Evolutionary conservation across 2,329 filamentous ascomycete genomes (phyloP).

Genomic region (Zasmidium angulare): DNA sequence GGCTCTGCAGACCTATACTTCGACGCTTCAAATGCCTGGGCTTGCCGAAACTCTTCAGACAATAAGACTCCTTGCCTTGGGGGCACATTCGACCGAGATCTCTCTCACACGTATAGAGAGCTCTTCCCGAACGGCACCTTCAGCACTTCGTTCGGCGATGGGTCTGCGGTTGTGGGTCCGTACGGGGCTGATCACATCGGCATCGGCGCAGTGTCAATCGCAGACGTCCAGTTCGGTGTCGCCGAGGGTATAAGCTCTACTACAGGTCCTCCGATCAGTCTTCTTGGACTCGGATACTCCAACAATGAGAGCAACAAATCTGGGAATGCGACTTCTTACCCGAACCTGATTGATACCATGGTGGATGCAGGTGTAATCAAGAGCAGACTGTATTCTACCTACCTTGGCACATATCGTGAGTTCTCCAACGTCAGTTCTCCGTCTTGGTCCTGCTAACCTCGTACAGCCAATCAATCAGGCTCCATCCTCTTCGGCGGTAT

Average conservation of each 20-base stretch:
- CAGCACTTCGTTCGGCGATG: conserved; percentile 27
- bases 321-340: conserved; percentile 25
- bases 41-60: too few species aligned
- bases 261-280: conserved; percentile 22
- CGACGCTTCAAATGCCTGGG: conserved; percentile 19
- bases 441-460: neutral
- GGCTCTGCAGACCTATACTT: conserved; percentile 32
- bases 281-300: conserved; percentile 31
- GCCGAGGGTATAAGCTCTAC: conserved; percentile 24
- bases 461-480: conserved; percentile 7
- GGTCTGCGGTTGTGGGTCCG: conserved; percentile 21
- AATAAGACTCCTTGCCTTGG: conserved; percentile 22
- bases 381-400: conserved; percentile 29
- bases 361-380: conserved; percentile 28
- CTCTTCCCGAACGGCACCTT: conserved; percentile 20
- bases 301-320: conserved; percentile 20
- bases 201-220: conserved; percentile 25
- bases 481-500: conserved; percentile 24
- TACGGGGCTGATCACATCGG: conserved; percentile 25
- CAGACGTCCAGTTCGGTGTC: conserved; percentile 28
- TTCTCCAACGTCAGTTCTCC: neutral
- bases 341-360: conserved; percentile 31
- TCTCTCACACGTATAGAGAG: conserved; percentile 23
- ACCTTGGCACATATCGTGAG: conserved; percentile 22
- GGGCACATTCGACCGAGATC: conserved; percentile 23